Evolutionary conservation across 306 rosid genomes (phyloP).

Genomic region (Acacia acuminata): DNA sequence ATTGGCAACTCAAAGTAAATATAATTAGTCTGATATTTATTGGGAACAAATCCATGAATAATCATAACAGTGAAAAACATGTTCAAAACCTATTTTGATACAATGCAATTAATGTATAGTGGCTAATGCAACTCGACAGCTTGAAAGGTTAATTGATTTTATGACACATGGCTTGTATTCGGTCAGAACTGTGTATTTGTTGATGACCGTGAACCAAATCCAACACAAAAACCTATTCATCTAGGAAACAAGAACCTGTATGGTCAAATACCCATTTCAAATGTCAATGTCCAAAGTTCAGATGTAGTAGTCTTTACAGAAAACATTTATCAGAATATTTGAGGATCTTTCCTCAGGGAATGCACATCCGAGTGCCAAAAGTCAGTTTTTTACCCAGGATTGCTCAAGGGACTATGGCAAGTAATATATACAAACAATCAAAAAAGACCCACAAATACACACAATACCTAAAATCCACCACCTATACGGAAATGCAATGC

Average conservation of each 20-base stretch:
- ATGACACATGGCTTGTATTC: neutral
- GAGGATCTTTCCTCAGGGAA: neutral
- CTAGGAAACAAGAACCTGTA: neutral
- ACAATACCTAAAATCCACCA: neutral
- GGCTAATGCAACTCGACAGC: neutral
- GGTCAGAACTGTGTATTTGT: neutral
- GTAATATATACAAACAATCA: neutral
- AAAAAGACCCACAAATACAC: neutral
- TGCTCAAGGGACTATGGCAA: neutral
- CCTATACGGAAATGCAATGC: too few relatives aligned
- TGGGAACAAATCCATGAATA: neutral
- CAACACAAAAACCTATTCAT: neutral
- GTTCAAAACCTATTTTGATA: neutral
- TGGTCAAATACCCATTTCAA: neutral
- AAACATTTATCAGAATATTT: neutral
- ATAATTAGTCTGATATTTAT: neutral
- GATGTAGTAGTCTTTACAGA: neutral
- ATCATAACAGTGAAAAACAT: neutral
- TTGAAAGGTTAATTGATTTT: neutral
- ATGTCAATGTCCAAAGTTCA: neutral
- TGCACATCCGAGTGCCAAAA: neutral
- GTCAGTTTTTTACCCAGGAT: neutral
- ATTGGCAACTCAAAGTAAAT: neutral
- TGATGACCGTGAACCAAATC: neutral
- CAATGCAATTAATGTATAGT: neutral